Conservation (phyloP, 2,329 filamentous ascomycete species). For the Exserohilum turcica region DNA sequence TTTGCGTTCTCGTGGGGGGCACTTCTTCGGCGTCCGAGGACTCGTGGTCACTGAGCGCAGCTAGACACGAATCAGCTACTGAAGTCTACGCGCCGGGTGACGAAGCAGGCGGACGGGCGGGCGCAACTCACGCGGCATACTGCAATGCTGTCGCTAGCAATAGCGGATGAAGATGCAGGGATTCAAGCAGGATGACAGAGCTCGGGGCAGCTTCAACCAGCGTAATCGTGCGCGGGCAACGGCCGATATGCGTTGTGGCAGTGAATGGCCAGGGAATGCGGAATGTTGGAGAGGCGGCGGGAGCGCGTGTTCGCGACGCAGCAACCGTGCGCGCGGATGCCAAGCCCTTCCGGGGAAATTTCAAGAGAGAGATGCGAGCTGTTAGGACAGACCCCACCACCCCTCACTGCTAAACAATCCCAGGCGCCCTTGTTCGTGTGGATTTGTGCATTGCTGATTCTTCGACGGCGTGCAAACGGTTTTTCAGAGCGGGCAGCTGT, state of each 20-base stretch:
- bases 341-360: constrained; percentile 35
- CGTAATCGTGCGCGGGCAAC: constrained; percentile 17
- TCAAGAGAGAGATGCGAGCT: constrained; percentile 26
- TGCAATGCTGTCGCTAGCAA: constrained; percentile 19
- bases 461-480: constrained; percentile 3
- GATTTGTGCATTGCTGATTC: constrained; percentile 5
- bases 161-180: background rate
- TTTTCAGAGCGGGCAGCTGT: constrained; percentile 14
- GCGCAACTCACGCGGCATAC: constrained; percentile 45
- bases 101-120: background rate
- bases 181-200: constrained; percentile 7
- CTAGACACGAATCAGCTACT: constrained; percentile 35
- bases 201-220: background rate
- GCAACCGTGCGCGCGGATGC: constrained; percentile 19
- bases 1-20: constrained; percentile 25
- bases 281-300: constrained; percentile 9
- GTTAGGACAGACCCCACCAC: constrained; percentile 35
- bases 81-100: constrained; percentile 3
- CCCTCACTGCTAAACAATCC: constrained; percentile 26
- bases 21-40: constrained; percentile 41
- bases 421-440: constrained; percentile 4
- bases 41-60: constrained; percentile 50
- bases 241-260: constrained; percentile 8
- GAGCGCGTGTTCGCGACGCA: constrained; percentile 22
- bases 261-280: constrained; percentile 1